Evolutionary conservation across 768 basidiomycete genomes (phyloP), one percentile per base, ranked within the genome.

Genomic region (Xerocomus brunneocitrinus): DNA sequence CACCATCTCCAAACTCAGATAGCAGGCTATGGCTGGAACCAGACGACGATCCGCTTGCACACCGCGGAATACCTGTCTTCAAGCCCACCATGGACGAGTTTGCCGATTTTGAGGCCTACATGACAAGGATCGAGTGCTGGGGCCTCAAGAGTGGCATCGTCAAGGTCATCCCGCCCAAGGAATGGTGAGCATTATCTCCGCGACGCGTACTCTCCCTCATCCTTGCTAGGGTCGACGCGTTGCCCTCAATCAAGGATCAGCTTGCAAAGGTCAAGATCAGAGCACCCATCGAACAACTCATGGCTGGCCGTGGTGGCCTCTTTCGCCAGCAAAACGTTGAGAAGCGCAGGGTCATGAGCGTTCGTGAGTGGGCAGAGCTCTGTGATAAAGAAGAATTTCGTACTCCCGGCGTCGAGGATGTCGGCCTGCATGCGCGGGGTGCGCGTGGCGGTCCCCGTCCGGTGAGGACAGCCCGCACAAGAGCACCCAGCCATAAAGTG

Each of bases 1-100:
- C 81, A 2, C 82, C 79, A 8, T 87, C 87, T 7, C 85, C 86
- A 9, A 67, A 77, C 55, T 84, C 84, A 2, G 79, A 82, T 56
- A 81, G 80, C 28, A 78, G 78, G 56, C 73, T 77, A 35, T 89
- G 84, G 82, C 74, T 91, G 32, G 80, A 83, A 59, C 91, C 91
- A n/a, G 76, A 77, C 28, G 88, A 91, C 62, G 91, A 92, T 74
- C 88, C 83, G 25, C 65, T 84, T 28, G 89, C 90, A 0, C 81
- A 85, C 61, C 87, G 89, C 46, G 97, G 95, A 35, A 95, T 98
- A 43, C 97, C 95, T 5, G 93, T 99, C 10, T 99, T 99, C 79
- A 88, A 84, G 66, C 97, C 97, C 8, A 83, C 88, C 2, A 87
- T 95, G 83, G 85, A 87, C 47, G 92, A 98, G 62, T 97, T 97